phyloP scores from a whole-genome alignment of 805 yeast species.

The Candida nitratophila region DNA sequence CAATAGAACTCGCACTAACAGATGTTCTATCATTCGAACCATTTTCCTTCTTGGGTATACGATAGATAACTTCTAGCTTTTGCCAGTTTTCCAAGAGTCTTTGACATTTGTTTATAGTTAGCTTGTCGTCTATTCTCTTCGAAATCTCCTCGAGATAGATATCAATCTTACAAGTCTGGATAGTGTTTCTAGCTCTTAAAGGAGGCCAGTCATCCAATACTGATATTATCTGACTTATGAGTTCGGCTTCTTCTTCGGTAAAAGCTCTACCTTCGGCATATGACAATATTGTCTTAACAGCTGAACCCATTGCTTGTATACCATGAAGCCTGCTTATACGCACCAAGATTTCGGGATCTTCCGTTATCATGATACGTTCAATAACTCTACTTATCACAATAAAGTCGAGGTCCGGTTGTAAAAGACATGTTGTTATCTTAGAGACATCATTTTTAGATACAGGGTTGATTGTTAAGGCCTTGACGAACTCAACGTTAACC shows the following conservation, averaged over 20 bases:
- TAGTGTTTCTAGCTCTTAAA: conserved; percentile 64
- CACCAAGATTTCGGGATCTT: conserved; percentile 43
- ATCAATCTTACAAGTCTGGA: conserved; percentile 69
- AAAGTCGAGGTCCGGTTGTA: conserved; percentile 63
- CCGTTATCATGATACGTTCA: conserved; percentile 53
- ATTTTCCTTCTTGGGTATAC: conserved; percentile 61
- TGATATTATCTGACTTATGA: conserved; percentile 43
- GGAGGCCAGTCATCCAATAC: conserved; percentile 61
- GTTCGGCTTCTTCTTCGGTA: conserved; percentile 27
- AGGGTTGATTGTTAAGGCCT: conserved; percentile 47
- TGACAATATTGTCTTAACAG: conserved; percentile 34
- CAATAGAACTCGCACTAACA: not conserved
- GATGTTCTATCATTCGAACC: not conserved
- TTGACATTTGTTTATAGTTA: conserved; percentile 30
- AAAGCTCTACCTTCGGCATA: conserved; percentile 3
- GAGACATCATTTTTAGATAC: conserved; percentile 55
- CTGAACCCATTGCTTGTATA: conserved; percentile 63
- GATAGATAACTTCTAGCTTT: conserved; percentile 68
- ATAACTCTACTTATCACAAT: conserved; percentile 60
- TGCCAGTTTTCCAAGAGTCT: conserved; percentile 63
- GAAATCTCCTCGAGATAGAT: conserved; percentile 42
- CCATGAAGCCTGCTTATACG: conserved; percentile 79
- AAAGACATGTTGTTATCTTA: conserved; percentile 70
- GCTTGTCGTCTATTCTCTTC: conserved; percentile 14
- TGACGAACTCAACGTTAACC: conserved; percentile 60